A percentile compares a stretch with the other conserved stretches of the same genome.
phyloP scores from a whole-genome alignment of 495 filamentous ascomycete genomes.

The Elaphomyces granulatus region DNA sequence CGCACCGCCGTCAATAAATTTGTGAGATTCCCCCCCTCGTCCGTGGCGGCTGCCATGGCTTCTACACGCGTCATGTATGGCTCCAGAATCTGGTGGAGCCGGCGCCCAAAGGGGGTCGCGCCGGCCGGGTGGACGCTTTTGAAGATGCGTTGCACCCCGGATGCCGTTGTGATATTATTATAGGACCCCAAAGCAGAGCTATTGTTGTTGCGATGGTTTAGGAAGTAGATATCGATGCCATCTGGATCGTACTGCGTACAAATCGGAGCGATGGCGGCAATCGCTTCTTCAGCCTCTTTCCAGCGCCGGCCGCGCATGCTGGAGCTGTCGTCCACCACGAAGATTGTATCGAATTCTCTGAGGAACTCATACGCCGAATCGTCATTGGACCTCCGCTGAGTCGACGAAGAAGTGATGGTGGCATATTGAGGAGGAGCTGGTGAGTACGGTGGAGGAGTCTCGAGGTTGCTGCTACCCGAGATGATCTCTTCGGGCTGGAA shows the following conservation, averaged over 20 bases:
- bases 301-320: constrained; percentile 74
- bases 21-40: constrained; percentile 16
- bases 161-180: constrained; percentile 38
- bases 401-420: neutral
- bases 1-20: constrained; percentile 32
- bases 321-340: constrained; percentile 85
- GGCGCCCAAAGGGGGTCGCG: constrained; percentile 60
- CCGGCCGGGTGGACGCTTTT: constrained; percentile 43
- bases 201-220: constrained; percentile 44
- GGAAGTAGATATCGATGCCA: constrained; percentile 90
- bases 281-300: constrained; percentile 57
- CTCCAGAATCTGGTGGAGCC: constrained; percentile 57
- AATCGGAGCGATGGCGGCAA: constrained; percentile 68
- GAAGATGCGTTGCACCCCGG: constrained; percentile 53
- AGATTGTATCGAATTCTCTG: constrained; percentile 73
- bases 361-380: constrained; percentile 63
- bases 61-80: constrained; percentile 45
- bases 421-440: constrained; percentile 1
- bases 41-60: constrained; percentile 27
- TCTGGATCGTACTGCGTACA: constrained; percentile 72
- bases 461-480: no score
- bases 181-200: constrained; percentile 28
- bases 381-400: neutral
- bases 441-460: constrained; percentile 27
- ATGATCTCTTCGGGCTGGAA: neutral